These are phyloP conservation scores for Ehretia macrophylla DNA, from an alignment of 257 asterid species.

Conservation along the genomic window DNA sequence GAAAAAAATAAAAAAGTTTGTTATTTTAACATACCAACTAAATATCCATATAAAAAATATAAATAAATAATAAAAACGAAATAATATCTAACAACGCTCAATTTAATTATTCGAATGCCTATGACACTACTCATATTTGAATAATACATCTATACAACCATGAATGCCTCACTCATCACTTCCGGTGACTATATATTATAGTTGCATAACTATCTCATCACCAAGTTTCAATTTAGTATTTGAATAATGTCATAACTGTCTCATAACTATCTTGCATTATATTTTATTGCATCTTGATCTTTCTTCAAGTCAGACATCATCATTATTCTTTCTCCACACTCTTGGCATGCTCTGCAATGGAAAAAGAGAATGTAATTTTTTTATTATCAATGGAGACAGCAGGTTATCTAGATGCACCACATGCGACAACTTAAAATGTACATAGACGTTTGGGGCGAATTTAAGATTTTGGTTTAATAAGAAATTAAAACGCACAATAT, in stretches of 20 bases:
- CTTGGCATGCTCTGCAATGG: slow-evolving; percentile 45
- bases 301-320: slow-evolving; percentile 4
- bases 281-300: too few species aligned
- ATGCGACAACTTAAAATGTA: not conserved
- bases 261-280: slow-evolving; percentile 1
- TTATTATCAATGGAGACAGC: slow-evolving; percentile 5
- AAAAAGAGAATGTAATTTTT: slow-evolving; percentile 6
- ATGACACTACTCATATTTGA: too few species aligned
- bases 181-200: not conserved
- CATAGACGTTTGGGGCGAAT: too few species aligned
- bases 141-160: not conserved
- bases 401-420: not conserved
- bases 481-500: too few species aligned
- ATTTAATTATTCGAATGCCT: too few species aligned
- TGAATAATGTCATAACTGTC: slow-evolving; percentile 11
- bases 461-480: too few species aligned
- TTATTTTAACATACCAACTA: too few species aligned
- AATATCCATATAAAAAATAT: too few species aligned
- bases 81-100: too few species aligned
- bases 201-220: not conserved
- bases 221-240: slow-evolving; percentile 7
- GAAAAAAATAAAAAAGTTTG: too few species aligned
- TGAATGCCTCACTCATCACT: not conserved
- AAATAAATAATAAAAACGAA: too few species aligned
- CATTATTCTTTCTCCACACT: slow-evolving; percentile 36